Evolutionary conservation across 352 stramenopile genomes (phyloP), one percentile per base, ranked within the genome.

Genomic region (Globisporangium nagaii): DNA sequence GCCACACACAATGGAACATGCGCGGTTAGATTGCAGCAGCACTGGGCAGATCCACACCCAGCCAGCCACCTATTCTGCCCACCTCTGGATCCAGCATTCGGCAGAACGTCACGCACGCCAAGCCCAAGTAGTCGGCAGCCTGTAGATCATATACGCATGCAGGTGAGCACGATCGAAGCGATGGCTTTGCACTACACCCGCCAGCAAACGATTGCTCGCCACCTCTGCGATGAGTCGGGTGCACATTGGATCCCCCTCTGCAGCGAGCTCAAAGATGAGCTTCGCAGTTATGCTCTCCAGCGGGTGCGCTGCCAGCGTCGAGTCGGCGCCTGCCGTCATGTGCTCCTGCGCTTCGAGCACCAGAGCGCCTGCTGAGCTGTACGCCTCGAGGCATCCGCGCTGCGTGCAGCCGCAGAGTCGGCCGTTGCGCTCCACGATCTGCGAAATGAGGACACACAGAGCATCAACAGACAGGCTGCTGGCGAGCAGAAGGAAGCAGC

Each of bases 381-480:
- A 92, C 11, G 75, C 73, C 67, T 94, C 84, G 13, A 94, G 62
- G 28, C 84, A 94, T 1, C 84, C 81, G 45, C 71, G 61, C 59
- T 94, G 84, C 2, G 70, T 79, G 63, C 84, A 94, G 1, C 75
- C 75, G 44, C 84, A 94, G 6, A 69, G 64, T 27, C 81, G 73
- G 28, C 84, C 84, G 61, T 91, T 92, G 48, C 77, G 78, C 58
- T 91, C 81, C 5, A 92, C 80, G 51, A 94, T 92, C 83, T 93
- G 42, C 9, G 1, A 32, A 53, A n/a, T n/a, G n/a, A n/a, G n/a
- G 31, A 8, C 41, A 12, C 8, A 37, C 12, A 48, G 7, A n/a
- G n/a, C n/a, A n/a, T n/a, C n/a, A n/a, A 19, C n/a, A 27, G 22
- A 53, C 17, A 20, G 6, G 17, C 9, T 13, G 30, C 17, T 51